These are phyloP conservation scores for Trichoderma sp. DNA, from an alignment of 2,329 filamentous ascomycete genomes.

Conservation along the genomic window DNA sequence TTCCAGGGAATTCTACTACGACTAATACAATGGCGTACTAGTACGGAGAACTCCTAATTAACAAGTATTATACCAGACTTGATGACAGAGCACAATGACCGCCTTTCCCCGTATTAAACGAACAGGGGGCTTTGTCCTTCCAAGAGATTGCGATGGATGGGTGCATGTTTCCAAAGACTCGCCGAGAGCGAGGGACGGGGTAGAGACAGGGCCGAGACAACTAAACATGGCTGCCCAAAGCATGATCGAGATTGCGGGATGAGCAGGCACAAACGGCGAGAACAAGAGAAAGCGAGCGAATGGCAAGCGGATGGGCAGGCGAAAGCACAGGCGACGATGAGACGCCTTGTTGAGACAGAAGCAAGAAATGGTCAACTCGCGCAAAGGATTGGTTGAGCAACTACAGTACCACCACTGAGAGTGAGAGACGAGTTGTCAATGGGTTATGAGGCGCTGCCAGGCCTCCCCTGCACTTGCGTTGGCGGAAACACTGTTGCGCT, in stretches of 20 bases:
- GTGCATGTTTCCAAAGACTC: conserved; percentile 3
- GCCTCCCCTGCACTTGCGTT: conserved; percentile 16
- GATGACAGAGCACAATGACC: neutral
- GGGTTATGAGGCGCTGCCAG: conserved; percentile 10
- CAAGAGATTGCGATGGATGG: conserved; percentile 16
- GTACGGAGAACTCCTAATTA: conserved; percentile 7
- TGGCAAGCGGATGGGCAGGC: neutral
- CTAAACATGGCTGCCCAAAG: neutral
- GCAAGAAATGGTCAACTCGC: neutral
- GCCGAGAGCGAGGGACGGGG: neutral
- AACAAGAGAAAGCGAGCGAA: neutral
- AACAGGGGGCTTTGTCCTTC: neutral
- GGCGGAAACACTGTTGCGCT: conserved; percentile 17
- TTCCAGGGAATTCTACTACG: conserved; percentile 11
- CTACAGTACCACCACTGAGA: neutral
- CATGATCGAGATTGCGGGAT: conserved; percentile 11
- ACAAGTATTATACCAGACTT: neutral
- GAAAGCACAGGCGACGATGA: neutral
- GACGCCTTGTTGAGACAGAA: neutral
- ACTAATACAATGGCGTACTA: neutral
- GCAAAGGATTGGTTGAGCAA: conserved; percentile 10
- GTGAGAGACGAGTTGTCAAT: neutral
- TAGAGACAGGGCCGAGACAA: neutral
- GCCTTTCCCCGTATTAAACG: conserved; percentile 6
- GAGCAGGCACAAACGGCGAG: neutral